A percentile compares a stretch with the other conserved stretches of the same genome.
Conservation (phyloP, 345 rosid species). For the Rhodamnia argentea region DNA sequence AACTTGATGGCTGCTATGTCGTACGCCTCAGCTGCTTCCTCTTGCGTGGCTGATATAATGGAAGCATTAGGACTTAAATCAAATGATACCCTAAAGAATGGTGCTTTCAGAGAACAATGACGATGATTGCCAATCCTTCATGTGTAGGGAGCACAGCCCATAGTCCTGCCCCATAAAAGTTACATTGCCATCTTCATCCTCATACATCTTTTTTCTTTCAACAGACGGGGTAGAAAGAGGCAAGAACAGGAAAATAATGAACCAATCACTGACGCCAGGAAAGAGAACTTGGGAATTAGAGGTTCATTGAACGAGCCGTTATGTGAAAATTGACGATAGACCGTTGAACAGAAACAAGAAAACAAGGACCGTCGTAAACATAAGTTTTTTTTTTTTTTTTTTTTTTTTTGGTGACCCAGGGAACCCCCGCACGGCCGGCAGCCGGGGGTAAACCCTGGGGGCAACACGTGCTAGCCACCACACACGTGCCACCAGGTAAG, state of each 20-base stretch:
- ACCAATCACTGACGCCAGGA: background rate
- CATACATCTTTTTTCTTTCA: background rate
- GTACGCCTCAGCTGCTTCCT: conserved; percentile 82
- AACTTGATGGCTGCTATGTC: conserved; percentile 74
- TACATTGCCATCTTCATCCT: background rate
- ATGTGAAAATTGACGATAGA: background rate
- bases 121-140: background rate
- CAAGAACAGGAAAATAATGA: background rate
- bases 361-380: background rate
- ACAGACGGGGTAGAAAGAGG: background rate
- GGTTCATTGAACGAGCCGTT: background rate
- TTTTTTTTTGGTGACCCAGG: too few relatives aligned
- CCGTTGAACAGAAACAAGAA: background rate
- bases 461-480: too few relatives aligned
- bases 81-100: background rate
- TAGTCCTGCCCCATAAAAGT: background rate
- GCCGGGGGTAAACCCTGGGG: too few relatives aligned
- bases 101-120: background rate
- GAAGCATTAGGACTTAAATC: background rate
- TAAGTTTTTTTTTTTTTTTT: too few relatives aligned
- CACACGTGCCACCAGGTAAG: too few relatives aligned
- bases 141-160: background rate
- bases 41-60: conserved; percentile 48
- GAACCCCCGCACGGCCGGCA: too few relatives aligned
- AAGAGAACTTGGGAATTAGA: background rate